Conservation (phyloP, 495 filamentous ascomycete genomes). For the Haplographium delicatum region DNA sequence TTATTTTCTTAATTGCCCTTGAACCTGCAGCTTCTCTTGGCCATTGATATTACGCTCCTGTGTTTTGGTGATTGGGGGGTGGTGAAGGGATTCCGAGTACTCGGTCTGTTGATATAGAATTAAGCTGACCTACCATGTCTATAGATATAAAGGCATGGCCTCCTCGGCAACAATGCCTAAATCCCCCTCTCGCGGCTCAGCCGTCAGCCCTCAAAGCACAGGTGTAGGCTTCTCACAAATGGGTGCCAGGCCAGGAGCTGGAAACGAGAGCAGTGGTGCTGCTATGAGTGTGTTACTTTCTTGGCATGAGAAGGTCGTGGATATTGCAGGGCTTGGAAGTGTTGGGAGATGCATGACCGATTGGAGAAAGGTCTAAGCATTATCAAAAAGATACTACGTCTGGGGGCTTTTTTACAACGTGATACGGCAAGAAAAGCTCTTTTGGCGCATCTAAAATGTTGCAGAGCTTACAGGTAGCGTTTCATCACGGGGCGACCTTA, state of each 20-base stretch:
- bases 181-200: conserved; percentile 22
- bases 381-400: no score
- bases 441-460: no score
- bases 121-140: neutral
- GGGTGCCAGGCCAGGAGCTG: conserved; percentile 54
- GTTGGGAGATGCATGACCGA: conserved; percentile 91
- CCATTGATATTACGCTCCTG: no score
- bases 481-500: no score
- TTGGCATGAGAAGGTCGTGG: conserved; percentile 95
- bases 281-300: conserved; percentile 90
- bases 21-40: neutral
- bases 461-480: no score
- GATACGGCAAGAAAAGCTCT: no score
- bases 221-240: conserved; percentile 74
- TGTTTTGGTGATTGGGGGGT: neutral
- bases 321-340: conserved; percentile 78
- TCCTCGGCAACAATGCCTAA: conserved; percentile 20
- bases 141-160: conserved; percentile 83
- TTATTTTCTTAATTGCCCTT: neutral
- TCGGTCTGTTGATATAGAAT: conserved; percentile 2
- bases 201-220: conserved; percentile 63
- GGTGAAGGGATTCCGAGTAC: neutral
- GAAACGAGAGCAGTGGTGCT: conserved; percentile 71
- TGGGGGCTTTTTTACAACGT: no score
- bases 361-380: conserved; percentile 81